Evolutionary conservation across 2,329 filamentous ascomycete species (phyloP).

Genomic region (Bipolaris oryzae): DNA sequence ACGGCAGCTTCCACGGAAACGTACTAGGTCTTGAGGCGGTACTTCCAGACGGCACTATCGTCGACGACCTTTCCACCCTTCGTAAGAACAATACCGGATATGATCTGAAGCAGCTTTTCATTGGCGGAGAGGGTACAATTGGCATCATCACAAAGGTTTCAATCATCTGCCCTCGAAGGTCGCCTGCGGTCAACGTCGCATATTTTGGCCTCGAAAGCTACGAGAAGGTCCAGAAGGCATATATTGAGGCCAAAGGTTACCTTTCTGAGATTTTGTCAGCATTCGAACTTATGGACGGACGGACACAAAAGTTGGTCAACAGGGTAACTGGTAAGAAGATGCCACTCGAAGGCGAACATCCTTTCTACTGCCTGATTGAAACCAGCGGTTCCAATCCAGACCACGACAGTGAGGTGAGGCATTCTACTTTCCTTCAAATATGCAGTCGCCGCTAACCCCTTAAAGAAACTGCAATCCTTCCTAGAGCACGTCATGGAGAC

Average conservation of each 20-base stretch:
- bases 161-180: slow-evolving; percentile 85
- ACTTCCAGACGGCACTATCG: slow-evolving; percentile 86
- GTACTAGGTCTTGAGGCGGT: slow-evolving; percentile 94
- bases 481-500: slow-evolving; percentile 89
- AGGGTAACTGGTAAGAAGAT: slow-evolving; percentile 75
- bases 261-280: slow-evolving; percentile 95
- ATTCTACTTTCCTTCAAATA: too few species aligned
- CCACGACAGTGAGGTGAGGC: slow-evolving; percentile 72
- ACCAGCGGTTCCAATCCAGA: slow-evolving; percentile 94
- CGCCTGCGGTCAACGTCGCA: slow-evolving; percentile 89
- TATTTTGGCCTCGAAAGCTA: slow-evolving; percentile 91
- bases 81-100: slow-evolving; percentile 99
- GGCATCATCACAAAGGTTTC: slow-evolving; percentile 92
- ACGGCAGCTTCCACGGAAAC: slow-evolving; percentile 91
- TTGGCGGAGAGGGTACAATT: slow-evolving; percentile 92
- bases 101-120: slow-evolving; percentile 95
- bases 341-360: slow-evolving; percentile 81
- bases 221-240: slow-evolving; percentile 85
- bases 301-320: slow-evolving; percentile 69
- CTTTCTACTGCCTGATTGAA: slow-evolving; percentile 96
- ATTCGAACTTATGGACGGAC: slow-evolving; percentile 94
- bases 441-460: slow-evolving; percentile 13
- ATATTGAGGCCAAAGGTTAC: slow-evolving; percentile 85
- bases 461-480: slow-evolving; percentile 81
- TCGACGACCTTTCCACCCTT: slow-evolving; percentile 85